Evolutionary conservation across 176 grass and related monocot genomes (phyloP), one percentile per base, ranked within the genome.

Genomic region (Oryza punctata): DNA sequence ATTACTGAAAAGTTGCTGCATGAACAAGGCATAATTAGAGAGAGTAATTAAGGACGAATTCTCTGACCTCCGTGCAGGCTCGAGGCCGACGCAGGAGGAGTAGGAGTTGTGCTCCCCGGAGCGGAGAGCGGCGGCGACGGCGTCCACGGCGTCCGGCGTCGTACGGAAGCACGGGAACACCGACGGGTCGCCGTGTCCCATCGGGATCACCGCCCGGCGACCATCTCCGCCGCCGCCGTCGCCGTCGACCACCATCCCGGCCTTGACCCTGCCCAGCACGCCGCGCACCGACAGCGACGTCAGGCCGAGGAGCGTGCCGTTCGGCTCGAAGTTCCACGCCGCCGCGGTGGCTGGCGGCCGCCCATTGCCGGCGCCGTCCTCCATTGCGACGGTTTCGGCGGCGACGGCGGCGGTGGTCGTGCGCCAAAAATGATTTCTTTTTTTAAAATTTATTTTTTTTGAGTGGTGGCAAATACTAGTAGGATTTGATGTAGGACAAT

Each of bases 131-230:
- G 2, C 19, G 54, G 83, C 68, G 24, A 94, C 77, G 46, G 92
- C 92, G 45, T 89, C 40, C 40, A 41, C 40, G 40, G 40, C 40
- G 9, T 41, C 40, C 9, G 10, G 9, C 40, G 40, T 41, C 40
- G 40, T 41, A 7, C 68, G 16, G 77, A 89, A 94, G 92, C 79
- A 91, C 18, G 81, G 81, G 84, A 87, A 94, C 59, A n/a, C 43
- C 2, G 92, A 87, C 18, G 92, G 87, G 33, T 94, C 92, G 11
- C 92, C 92, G 29, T 91, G 84, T 3, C 87, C 92, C 23, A 94
- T 44, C 13, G 89, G 89, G 30, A 94, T 40, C 76, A 89, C 79
- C 3, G 57, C 30, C 80, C 84, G 30, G 9, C 9, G 0, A 8
- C 37, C 10, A 41, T 10, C 40, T 8, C 10, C 41, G 9, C 45